Base-by-base conservation (phyloP, 1,284 basidiomycete species). In the Rhodotorula sp. region DNA sequence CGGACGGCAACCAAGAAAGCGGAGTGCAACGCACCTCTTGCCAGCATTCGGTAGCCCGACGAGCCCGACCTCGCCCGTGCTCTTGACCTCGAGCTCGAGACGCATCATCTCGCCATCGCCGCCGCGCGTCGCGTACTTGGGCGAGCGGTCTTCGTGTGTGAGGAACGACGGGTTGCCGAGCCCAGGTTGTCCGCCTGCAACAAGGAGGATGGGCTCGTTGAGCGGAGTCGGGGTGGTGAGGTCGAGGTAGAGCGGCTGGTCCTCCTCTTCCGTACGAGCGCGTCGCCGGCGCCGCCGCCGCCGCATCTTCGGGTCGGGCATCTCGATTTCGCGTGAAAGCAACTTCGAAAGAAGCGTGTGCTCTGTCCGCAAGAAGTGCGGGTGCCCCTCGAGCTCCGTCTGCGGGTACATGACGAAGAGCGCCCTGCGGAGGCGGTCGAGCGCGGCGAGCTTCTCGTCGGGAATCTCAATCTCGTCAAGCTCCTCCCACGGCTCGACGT, bases 31-130 rank as follows among this genome's bases (percentile, higher is more conserved):
- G 48, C 70, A 80, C 80, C 81, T 84, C 78, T 87, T 87, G 29
- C 86, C 86, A 0, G 92, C 94, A 78, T 99, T 99, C 2, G 97
- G 97, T 82, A 97, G 88, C 0, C 96, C 97, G 7, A 99, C 95
- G 21, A 99, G 84, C 0, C 94, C 97, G 34, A 99, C 87, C 81
- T 99, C 96, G 1, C 95, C 94, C 3, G 96, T 85, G 12, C 95
- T 86, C 81, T 99, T 98, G 77, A 99, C 89, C 81, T 97, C 96
- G n/a, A 99, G 85, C 51, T 88, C 87, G 34, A 99, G 86, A 1
- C 90, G 90, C 72, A 95, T 83, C 15, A 88, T 87, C 76, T 95
- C 90, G 13, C 96, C 96, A 8, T 88, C 86, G 13, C 87, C 85
- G 0, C 97, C 96, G 22, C 79, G 76, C 5, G 83, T 83, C 12